Evolutionary conservation across 768 basidiomycete species (phyloP), one percentile per base, ranked within the genome.

Genomic region (Crassisporium funariophilum): DNA sequence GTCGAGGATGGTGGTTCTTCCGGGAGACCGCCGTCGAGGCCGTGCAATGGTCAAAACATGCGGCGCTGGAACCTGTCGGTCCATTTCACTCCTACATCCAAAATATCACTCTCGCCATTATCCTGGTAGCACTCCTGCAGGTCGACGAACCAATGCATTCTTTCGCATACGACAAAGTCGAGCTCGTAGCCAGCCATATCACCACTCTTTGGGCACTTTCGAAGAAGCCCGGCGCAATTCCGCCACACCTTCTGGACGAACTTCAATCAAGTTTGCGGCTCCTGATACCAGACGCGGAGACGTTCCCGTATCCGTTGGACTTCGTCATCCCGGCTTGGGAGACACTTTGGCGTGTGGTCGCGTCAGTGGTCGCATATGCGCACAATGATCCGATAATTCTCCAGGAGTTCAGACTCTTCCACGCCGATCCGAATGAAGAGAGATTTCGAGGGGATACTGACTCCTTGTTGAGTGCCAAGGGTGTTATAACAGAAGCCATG

Each of bases 301-400:
- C 21, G 4, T 69, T 65, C 41, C 62, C 65, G 1, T 69, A 75
- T 29, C 75, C 78, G 0, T 60, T 84, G 12, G 71, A 83, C 35
- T 71, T 72, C 46, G 68, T 85, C 44, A 72, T 84, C 35, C 83
- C 83, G 0, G 64, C 77, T 1, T 85, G 79, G 69, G 84, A 85
- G 56, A 79, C 77, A 0, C 61, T 84, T 35, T 84, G 84, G 84
- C 73, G 81, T 10, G 73, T 84, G 16, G 66, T 81, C 41, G 82
- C 82, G 1, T 64, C 66, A 5, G 55, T 66, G 0, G 57, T 77
- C 0, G 72, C 76, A 1, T 62, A 73, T 40, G 61, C 70, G 11
- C 61, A 66, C n/a, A 47, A 66, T 4, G 54, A 68, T 11, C 49
- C 54, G 7, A 46, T 48, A 0, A 49, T 55, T 8, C 38, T 50